Base-by-base conservation (phyloP, 163 green algal species). In the Volvox carteri region DNA sequence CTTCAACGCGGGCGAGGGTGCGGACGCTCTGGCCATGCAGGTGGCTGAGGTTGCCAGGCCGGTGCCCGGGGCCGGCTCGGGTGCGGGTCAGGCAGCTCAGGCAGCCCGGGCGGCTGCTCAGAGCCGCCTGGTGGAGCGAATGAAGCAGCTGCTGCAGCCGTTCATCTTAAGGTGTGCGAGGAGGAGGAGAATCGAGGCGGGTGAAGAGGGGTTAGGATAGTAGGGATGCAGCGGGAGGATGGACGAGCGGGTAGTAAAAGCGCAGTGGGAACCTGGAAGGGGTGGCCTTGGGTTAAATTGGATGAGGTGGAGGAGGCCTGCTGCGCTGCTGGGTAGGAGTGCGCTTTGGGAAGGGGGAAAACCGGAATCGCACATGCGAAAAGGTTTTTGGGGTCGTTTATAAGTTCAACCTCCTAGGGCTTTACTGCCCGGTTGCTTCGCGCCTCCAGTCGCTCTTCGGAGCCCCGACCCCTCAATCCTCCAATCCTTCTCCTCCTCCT, bases 111-210 rank as follows among this genome's bases (percentile, higher is more conserved):
- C 33, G 75, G 60, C 35, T 6, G 91, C 93, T 54, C 93, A 96
- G 78, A 86, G 86, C 42, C 85, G 90, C 76, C 91, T 98, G 67
- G 95, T 95, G 21, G 90, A 95, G 50, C 93, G 96, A 86, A 97
- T 99, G 96, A 96, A 96, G 87, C 19, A 65, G 28, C 89, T 99
- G 88, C 93, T 99, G 91, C 93, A 90, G 42, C 96, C 97, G 50
- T 98, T 98, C 93, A 95, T 98, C 78, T 93, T 98, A 89, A 58
- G 91, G 67, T 81, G 30, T 16, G 84, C 8, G 52, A n/a, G 18
- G 25, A 50, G 28, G 56, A 0, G 54, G 6, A 54, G 41, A 12
- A n/a, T 14, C 48, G 48, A 14, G 14, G 48, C 12, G 48, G 11
- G 48, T 11, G 12, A 14, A 11, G 12, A 58, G 48, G 48, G 48